Percentiles rank a stretch among this genome's conserved stretches.
These are phyloP conservation scores for Globomyces pollinis-pini DNA, from an alignment of 192 early-diverging fungal species.

Conservation along the genomic window DNA sequence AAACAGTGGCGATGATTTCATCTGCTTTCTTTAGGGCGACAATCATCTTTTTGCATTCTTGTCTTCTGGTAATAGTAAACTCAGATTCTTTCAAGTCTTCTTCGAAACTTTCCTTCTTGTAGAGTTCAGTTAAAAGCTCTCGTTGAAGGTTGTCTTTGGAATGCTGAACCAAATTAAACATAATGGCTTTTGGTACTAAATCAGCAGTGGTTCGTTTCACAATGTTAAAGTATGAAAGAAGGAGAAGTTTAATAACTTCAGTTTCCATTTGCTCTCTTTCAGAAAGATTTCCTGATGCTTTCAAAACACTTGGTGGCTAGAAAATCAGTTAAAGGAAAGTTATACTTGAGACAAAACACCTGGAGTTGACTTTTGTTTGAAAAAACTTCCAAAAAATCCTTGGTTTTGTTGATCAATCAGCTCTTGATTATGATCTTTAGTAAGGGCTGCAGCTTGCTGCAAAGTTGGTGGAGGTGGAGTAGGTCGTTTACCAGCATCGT, in stretches of 20 bases:
- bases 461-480: conserved; percentile 15
- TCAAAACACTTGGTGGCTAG: conserved; percentile 82
- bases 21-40: conserved; percentile 75
- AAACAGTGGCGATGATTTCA: conserved; percentile 44
- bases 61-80: conserved; percentile 76
- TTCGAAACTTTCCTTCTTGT: conserved; percentile 89
- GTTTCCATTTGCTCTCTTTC: conserved; percentile 97
- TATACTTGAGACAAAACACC: conserved; percentile 46
- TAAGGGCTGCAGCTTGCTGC: conserved; percentile 14
- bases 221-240: conserved; percentile 97
- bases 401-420: conserved; percentile 48
- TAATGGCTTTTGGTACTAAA: conserved; percentile 96
- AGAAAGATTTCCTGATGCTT: conserved; percentile 89
- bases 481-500: conserved; percentile 22
- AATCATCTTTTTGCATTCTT: conserved; percentile 99
- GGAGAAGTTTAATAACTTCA: conserved; percentile 96
- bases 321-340: neutral
- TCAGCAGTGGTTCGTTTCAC: conserved; percentile 96
- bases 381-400: conserved; percentile 98
- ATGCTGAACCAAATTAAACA: conserved; percentile 89
- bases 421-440: conserved; percentile 45
- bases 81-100: conserved; percentile 97
- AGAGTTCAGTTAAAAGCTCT: conserved; percentile 90
- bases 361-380: conserved; percentile 64
- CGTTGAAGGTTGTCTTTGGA: conserved; percentile 93